Conservation (phyloP, 176 grass and related monocot species). For the Aegilops tauschii region DNA sequence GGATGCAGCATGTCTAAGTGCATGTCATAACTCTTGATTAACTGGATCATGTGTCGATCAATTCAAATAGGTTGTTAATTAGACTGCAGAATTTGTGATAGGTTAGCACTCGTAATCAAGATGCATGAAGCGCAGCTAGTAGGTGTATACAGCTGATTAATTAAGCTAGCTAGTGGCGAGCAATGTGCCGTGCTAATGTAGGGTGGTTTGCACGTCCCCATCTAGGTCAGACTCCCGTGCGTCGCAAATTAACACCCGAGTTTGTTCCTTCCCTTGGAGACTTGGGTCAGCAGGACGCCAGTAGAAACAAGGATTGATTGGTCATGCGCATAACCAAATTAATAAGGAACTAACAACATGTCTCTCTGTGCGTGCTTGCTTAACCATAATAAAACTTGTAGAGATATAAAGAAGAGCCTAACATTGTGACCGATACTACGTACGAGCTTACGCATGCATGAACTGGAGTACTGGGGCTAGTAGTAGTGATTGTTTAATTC, state of each 20-base stretch:
- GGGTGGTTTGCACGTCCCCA: constrained; percentile 16
- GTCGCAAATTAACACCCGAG: background rate
- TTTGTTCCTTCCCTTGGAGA: constrained; percentile 13
- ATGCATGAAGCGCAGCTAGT: background rate
- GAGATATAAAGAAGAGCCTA: no score
- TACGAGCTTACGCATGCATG: background rate
- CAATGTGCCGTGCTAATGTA: background rate
- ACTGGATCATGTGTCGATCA: background rate
- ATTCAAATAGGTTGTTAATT: background rate
- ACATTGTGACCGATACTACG: background rate
- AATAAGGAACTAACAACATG: background rate
- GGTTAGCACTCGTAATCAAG: background rate
- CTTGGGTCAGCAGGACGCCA: background rate
- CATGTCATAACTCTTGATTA: background rate
- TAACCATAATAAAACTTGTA: background rate
- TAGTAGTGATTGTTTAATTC: background rate
- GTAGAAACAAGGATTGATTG: background rate
- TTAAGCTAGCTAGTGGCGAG: background rate
- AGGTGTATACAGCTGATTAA: no score
- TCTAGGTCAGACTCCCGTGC: background rate
- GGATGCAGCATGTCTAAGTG: no score
- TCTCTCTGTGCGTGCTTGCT: background rate
- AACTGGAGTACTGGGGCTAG: background rate
- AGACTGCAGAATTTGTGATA: background rate
- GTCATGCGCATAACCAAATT: background rate